These are phyloP conservation scores for Eimeria necatrix DNA, from an alignment of 169 alveolate genomes.

Conservation along the genomic window DNA sequence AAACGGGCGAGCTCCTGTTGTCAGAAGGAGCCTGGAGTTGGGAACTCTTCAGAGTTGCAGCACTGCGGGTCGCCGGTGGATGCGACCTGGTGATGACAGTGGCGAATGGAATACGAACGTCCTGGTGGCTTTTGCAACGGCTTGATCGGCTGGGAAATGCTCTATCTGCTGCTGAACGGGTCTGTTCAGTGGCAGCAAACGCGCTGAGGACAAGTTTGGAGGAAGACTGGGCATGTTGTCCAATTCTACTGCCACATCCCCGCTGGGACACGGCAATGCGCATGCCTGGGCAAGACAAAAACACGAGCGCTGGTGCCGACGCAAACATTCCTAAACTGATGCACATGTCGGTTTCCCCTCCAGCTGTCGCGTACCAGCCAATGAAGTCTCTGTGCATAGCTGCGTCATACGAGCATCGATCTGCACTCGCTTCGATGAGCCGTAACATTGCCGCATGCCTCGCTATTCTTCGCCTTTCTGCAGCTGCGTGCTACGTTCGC, in stretches of 20 bases:
- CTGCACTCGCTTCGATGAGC: slow-evolving; percentile 67
- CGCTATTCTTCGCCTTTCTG: slow-evolving; percentile 43
- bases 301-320: not conserved
- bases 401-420: not conserved
- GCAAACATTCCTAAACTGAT: not conserved
- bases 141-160: not conserved
- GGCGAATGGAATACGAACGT: slow-evolving; percentile 11
- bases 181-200: slow-evolving; percentile 2
- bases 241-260: slow-evolving; percentile 33
- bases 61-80: not conserved
- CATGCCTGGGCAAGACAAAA: not conserved
- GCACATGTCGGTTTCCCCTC: slow-evolving; percentile 13
- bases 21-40: not conserved
- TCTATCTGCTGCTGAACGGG: slow-evolving; percentile 37
- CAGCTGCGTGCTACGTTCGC: not conserved
- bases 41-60: not conserved
- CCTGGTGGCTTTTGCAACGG: slow-evolving; percentile 34
- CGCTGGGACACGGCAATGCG: slow-evolving; percentile 16
- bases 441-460: slow-evolving; percentile 64
- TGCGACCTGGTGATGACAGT: not conserved
- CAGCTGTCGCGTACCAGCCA: not conserved
- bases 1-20: too few relatives aligned
- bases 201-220: slow-evolving; percentile 37
- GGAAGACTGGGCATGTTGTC: slow-evolving; percentile 65
- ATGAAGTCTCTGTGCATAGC: not conserved